Base-by-base conservation (phyloP, 2,329 filamentous ascomycete genomes). In the Hymenoscyphus albidus region DNA sequence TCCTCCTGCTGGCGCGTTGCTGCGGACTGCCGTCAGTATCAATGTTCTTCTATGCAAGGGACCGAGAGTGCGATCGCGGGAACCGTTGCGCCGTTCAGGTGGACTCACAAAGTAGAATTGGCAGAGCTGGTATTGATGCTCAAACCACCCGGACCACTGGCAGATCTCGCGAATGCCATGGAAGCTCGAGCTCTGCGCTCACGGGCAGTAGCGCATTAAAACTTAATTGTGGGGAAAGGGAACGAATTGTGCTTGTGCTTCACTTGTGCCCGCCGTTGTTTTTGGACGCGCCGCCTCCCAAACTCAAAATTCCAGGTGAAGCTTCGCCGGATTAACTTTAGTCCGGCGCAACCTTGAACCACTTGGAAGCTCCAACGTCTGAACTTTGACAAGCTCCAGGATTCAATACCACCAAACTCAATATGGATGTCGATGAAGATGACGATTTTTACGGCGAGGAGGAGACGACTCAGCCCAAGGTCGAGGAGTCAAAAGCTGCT, bases 381-480 rank as follows among this genome's bases (percentile, higher is more conserved):
- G 13, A 40, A 32, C 39, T 18, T 32, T 22, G 35, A 3, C n/a
- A 31, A 63, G 62, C 61, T 56, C 61, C 51, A 27, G 10, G 42
- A 48, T 18, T 44, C 58, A 60, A 63, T 27, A 42, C 31, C 48
- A 65, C 58, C 65, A 54, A 48, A 61, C 58, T 58, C 73, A 80
- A 68, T 27, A 88, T 89, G 85, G 86, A 89, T 73, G 83, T 88
- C 65, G 86, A 89, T 75, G 86, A 88, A 69, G 86, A 88, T 60
- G 86, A 88, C 69, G 86, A 89, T 76, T 86, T 89, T 71, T 89
- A 89, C 73, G 83, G 82, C 64, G 82, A 83, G 1, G 86, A 88
- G 65, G 85, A 87, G 75, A 78, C 81, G 48, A 78, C 78, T 31
- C 63, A 69, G 40, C 38, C 69, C 22, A 62, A 51, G 1, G 65